A percentile compares a stretch with the other conserved stretches of the same genome.
These are phyloP conservation scores for Candida loeiensis DNA, from an alignment of 805 yeast species.

Conservation along the genomic window DNA sequence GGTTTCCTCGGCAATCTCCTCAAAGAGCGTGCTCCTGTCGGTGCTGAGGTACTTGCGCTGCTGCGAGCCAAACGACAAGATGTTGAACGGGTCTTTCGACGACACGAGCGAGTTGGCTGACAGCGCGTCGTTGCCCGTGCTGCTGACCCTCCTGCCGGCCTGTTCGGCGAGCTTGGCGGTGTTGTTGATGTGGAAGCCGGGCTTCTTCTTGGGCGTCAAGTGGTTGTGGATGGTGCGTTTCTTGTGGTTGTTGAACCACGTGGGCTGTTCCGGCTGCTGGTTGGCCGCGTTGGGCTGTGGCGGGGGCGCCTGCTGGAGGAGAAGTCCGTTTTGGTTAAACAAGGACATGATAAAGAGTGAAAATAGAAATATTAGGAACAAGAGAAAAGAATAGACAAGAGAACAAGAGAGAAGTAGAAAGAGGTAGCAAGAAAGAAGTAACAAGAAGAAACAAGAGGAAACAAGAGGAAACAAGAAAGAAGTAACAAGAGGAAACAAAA, in stretches of 20 bases:
- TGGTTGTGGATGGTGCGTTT: conserved; percentile 41
- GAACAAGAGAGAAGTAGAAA: no score
- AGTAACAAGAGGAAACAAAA: conserved; percentile 1
- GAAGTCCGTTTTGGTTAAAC: not conserved
- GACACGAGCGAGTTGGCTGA: conserved; percentile 11
- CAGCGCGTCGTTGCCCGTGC: conserved; percentile 6
- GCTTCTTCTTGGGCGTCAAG: conserved; percentile 37
- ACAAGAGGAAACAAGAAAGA: no score
- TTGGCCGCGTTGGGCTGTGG: not conserved
- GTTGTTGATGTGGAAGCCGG: conserved; percentile 35
- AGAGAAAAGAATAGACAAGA: no score
- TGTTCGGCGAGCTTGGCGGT: conserved; percentile 16
- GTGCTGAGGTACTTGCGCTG: conserved; percentile 19
- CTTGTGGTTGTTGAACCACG: conserved; percentile 36
- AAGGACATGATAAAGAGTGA: conserved; percentile 3
- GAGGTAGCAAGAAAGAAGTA: no score
- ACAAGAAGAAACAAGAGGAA: no score
- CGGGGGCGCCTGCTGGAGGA: not conserved
- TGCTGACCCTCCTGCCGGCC: conserved; percentile 7
- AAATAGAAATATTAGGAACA: no score
- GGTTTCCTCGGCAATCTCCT: conserved; percentile 26
- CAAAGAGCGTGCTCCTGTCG: conserved; percentile 21
- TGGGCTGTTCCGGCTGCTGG: conserved; percentile 16
- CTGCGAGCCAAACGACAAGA: conserved; percentile 34
- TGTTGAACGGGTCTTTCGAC: conserved; percentile 26